Evolutionary conservation across 2,329 filamentous ascomycete species (phyloP).

Genomic region (Fonsecaea nubica): DNA sequence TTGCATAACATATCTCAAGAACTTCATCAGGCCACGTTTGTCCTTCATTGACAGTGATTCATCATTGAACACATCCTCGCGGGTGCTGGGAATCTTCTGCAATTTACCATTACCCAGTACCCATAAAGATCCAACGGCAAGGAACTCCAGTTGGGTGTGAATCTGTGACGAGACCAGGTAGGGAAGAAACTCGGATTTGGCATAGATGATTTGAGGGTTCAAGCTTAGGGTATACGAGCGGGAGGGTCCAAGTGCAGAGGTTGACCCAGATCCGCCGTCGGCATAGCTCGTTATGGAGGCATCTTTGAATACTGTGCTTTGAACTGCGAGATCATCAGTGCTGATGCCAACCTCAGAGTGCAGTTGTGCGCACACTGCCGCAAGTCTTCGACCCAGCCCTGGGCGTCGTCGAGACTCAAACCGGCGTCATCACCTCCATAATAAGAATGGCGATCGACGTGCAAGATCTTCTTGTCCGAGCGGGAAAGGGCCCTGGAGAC

Average conservation of each 20-base stretch:
- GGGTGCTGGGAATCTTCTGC: constrained; percentile 79
- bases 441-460: constrained; percentile 84
- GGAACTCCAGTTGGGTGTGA: constrained; percentile 88
- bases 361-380: constrained; percentile 45
- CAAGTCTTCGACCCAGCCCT: constrained; percentile 70
- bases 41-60: constrained; percentile 75
- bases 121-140: constrained; percentile 92
- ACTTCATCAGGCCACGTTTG: constrained; percentile 90
- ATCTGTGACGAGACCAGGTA: constrained; percentile 87
- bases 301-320: constrained; percentile 46
- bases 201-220: constrained; percentile 85
- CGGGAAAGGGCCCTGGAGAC: constrained; percentile 82
- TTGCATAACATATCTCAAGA: constrained; percentile 83
- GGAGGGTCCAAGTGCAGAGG: constrained; percentile 62
- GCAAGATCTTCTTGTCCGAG: constrained; percentile 87
- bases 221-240: constrained; percentile 83
- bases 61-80: constrained; percentile 89
- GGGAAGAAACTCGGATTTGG: constrained; percentile 76
- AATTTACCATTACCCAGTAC: constrained; percentile 64
- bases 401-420: constrained; percentile 80
- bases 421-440: constrained; percentile 89
- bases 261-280: constrained; percentile 38
- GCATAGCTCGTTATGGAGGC: constrained; percentile 46
- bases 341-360: not conserved
- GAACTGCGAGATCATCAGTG: constrained; percentile 20